These are phyloP conservation scores for Lodderomyces orthopsilosis DNA, from an alignment of 1,139 yeast genomes.

Conservation along the genomic window DNA sequence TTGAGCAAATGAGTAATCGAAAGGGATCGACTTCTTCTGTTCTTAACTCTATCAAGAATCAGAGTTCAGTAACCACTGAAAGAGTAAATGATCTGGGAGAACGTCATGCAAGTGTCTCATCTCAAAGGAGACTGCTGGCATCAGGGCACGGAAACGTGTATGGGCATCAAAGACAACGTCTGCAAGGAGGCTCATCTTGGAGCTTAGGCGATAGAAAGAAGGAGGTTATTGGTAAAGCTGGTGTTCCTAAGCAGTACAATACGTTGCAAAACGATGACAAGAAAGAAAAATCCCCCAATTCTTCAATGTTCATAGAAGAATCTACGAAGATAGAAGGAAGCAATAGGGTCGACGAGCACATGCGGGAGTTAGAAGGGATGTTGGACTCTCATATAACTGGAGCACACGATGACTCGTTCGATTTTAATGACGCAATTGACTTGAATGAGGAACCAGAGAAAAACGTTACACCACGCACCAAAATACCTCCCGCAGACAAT, in stretches of 20 bases:
- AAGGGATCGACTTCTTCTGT: neutral
- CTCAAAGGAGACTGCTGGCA: neutral
- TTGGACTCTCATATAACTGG: conserved; percentile 24
- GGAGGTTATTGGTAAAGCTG: neutral
- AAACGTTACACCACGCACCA: neutral
- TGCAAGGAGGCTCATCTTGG: conserved; percentile 1
- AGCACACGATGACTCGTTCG: conserved; percentile 10
- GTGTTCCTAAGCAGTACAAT: neutral
- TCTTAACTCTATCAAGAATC: neutral
- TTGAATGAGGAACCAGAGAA: conserved; percentile 2
- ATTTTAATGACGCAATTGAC: conserved; percentile 4
- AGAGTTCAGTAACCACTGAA: neutral
- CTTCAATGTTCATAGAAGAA: conserved; percentile 13
- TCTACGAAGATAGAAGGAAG: conserved; percentile 13
- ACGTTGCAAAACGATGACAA: neutral
- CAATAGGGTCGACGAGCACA: conserved; percentile 25
- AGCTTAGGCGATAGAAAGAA: neutral
- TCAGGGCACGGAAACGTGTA: neutral
- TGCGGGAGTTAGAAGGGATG: conserved; percentile 43
- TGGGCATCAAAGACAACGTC: neutral
- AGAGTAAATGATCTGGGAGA: neutral
- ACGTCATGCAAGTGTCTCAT: neutral
- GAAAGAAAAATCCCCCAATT: neutral
- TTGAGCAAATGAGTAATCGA: neutral
- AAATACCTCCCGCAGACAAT: neutral